Conservation (phyloP, 768 basidiomycete genomes). For the Lactarius tabidus region DNA sequence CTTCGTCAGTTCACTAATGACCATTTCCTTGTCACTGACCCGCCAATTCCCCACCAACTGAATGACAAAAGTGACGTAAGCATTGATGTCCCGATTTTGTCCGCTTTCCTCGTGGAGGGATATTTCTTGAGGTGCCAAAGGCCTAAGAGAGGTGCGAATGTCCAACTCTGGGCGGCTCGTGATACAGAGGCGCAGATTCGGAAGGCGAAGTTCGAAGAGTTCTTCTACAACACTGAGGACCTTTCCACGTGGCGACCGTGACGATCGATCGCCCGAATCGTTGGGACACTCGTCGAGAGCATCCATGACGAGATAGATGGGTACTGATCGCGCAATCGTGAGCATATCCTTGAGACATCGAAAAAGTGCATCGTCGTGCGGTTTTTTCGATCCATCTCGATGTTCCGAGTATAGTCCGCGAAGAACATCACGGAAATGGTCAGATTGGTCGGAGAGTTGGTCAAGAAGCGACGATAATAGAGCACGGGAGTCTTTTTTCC, state of each 20-base stretch:
- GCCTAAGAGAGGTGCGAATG: background rate
- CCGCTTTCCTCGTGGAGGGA: background rate
- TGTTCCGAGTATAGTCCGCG: no score
- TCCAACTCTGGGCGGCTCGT: background rate
- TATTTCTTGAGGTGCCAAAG: background rate
- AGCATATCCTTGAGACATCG: no score
- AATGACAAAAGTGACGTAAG: background rate
- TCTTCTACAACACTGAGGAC: background rate
- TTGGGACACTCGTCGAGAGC: no score
- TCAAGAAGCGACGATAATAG: no score
- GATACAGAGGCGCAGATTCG: background rate
- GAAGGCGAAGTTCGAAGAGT: background rate
- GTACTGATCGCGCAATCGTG: background rate
- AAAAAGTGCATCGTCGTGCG: no score
- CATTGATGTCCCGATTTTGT: background rate
- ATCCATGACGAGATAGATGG: no score
- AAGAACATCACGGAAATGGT: no score
- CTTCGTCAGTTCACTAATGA: background rate
- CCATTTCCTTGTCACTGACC: background rate
- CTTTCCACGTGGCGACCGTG: background rate
- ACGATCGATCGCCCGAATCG: no score
- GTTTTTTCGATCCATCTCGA: background rate
- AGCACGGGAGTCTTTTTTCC: no score
- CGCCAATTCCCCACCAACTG: background rate
- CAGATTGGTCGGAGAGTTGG: no score